Conservation (phyloP, 371 early-diverging fungal species). For the Mucor mucedo region DNA sequence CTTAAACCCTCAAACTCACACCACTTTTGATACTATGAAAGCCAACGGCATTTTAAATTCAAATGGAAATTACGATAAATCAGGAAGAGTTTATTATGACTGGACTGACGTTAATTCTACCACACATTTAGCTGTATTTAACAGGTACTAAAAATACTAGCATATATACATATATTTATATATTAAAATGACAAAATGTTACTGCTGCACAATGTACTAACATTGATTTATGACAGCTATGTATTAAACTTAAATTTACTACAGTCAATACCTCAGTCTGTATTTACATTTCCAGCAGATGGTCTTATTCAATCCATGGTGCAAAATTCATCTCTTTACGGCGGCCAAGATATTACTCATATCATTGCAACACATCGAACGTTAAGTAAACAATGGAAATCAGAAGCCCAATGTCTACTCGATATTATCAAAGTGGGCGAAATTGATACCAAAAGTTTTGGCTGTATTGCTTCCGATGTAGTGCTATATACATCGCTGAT, state of each 20-base stretch:
- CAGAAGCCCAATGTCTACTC: slow-evolving; percentile 63
- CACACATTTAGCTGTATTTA: slow-evolving; percentile 72
- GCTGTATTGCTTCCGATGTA: slow-evolving; percentile 74
- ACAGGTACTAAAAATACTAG: slow-evolving; percentile 49
- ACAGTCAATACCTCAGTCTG: slow-evolving; percentile 32
- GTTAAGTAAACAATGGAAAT: slow-evolving; percentile 25
- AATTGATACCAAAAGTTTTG: slow-evolving; percentile 72
- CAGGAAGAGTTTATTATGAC: slow-evolving; percentile 71
- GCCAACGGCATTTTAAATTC: slow-evolving; percentile 40
- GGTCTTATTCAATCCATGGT: slow-evolving; percentile 44
- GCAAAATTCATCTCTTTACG: slow-evolving; percentile 21
- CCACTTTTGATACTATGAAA: slow-evolving; percentile 40
- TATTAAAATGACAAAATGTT: too few species aligned
- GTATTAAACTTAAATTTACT: slow-evolving; percentile 53
- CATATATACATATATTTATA: background rate
- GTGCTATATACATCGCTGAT: slow-evolving; percentile 59
- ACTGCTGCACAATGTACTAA: background rate
- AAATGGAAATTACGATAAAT: slow-evolving; percentile 50
- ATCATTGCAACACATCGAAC: slow-evolving; percentile 31
- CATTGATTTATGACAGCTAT: slow-evolving; percentile 33
- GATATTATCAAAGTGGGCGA: slow-evolving; percentile 77
- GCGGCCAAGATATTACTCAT: slow-evolving; percentile 53
- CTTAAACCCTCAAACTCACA: slow-evolving; percentile 46
- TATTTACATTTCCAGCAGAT: slow-evolving; percentile 34
- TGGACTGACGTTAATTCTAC: slow-evolving; percentile 69